These are phyloP conservation scores for Sugiyamaella qingdaonensis DNA, from an alignment of 805 yeast species.

Conservation along the genomic window DNA sequence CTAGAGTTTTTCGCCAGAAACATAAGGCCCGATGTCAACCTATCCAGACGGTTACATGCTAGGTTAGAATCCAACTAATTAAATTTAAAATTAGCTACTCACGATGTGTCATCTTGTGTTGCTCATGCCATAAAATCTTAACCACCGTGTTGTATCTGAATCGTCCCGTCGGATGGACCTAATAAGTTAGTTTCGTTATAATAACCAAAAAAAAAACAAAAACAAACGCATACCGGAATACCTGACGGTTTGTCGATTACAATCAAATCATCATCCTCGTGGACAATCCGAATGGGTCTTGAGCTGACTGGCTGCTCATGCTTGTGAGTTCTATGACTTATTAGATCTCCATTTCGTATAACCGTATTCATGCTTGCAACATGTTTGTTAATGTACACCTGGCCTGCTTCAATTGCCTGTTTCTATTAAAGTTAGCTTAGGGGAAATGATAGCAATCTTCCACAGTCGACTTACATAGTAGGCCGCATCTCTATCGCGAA, in stretches of 20 bases:
- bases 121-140: slow-evolving; percentile 68
- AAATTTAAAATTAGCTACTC: slow-evolving; percentile 1
- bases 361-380: slow-evolving; percentile 61
- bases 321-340: slow-evolving; percentile 77
- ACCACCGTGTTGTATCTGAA: slow-evolving; percentile 80
- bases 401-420: slow-evolving; percentile 65
- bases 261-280: slow-evolving; percentile 71
- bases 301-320: slow-evolving; percentile 86
- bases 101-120: slow-evolving; percentile 61
- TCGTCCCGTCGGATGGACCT: slow-evolving; percentile 78
- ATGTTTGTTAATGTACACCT: slow-evolving; percentile 66
- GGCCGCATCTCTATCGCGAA: slow-evolving; percentile 67
- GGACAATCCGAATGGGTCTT: slow-evolving; percentile 59
- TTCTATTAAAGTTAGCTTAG: slow-evolving; percentile 8
- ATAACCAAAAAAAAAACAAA: background rate
- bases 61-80: background rate
- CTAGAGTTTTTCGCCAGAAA: slow-evolving; percentile 77
- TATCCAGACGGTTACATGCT: slow-evolving; percentile 82
- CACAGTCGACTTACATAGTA: slow-evolving; percentile 45
- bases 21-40: slow-evolving; percentile 91
- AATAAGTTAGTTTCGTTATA: background rate
- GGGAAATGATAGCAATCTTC: background rate
- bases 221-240: slow-evolving; percentile 60
- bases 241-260: slow-evolving; percentile 95
- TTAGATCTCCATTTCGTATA: slow-evolving; percentile 77